phyloP scores from a whole-genome alignment of 345 rosid genomes.

The Eutrema heterophyllum region DNA sequence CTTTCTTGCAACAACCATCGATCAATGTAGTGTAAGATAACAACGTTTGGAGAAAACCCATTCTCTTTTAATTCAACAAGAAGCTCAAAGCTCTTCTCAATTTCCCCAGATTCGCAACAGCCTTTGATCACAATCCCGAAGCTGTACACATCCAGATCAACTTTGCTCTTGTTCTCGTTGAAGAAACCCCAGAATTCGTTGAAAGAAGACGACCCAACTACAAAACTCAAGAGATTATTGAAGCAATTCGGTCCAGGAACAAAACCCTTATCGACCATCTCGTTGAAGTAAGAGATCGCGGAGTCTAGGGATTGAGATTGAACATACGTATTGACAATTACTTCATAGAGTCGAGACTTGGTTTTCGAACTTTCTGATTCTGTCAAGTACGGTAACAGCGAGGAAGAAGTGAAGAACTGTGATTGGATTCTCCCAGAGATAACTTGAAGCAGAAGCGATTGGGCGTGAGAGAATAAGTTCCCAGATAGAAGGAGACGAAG shows the following conservation, averaged over 20 bases:
- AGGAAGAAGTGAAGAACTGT: constrained; percentile 37
- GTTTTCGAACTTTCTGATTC: constrained; percentile 20
- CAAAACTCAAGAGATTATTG: constrained; percentile 41
- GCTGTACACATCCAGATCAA: constrained; percentile 50
- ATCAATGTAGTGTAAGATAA: constrained; percentile 69
- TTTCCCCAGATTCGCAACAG: constrained; percentile 55
- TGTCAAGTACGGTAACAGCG: constrained; percentile 41
- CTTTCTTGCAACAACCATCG: constrained; percentile 74
- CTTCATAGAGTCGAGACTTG: constrained; percentile 38
- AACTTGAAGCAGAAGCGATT: constrained; percentile 42
- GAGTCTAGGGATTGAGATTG: constrained; percentile 37
- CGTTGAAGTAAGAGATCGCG: constrained; percentile 43
- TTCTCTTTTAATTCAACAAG: constrained; percentile 41
- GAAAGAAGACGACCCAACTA: constrained; percentile 37
- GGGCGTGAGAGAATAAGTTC: constrained; percentile 41
- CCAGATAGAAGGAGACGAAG: constrained; percentile 41
- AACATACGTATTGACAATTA: constrained; percentile 45
- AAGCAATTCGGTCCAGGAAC: constrained; percentile 38
- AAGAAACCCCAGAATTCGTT: constrained; percentile 45
- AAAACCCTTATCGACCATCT: constrained; percentile 47
- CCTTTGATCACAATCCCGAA: constrained; percentile 72
- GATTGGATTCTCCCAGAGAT: constrained; percentile 48
- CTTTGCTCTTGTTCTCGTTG: constrained; percentile 29
- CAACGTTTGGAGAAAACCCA: constrained; percentile 56
- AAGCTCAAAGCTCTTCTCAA: constrained; percentile 42